Percentiles rank a stretch among this genome's conserved stretches.
These are phyloP conservation scores for Macadamia integrifolia DNA, from an alignment of 164 flowering plant genomes.

Conservation along the genomic window DNA sequence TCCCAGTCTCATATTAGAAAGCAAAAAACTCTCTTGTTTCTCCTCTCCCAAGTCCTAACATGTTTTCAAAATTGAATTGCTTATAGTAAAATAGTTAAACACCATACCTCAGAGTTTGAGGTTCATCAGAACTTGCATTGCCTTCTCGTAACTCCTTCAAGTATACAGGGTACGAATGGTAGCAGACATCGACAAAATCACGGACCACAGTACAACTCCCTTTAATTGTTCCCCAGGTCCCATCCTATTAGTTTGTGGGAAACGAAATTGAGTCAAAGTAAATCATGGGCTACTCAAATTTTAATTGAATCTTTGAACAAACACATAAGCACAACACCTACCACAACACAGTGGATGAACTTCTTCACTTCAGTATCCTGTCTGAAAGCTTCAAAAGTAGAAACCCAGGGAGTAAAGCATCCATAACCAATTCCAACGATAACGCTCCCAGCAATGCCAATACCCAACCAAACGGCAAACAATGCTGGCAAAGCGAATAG, in stretches of 20 bases:
- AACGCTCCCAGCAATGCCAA: constrained; percentile 71
- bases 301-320: background rate
- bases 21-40: background rate
- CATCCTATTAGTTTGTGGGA: constrained; percentile 50
- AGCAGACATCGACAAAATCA: constrained; percentile 77
- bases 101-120: constrained; percentile 61
- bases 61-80: background rate
- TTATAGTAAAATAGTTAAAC: background rate
- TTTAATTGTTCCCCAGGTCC: constrained; percentile 82
- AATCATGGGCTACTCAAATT: background rate
- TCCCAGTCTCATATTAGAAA: constrained; percentile 5
- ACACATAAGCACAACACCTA: constrained; percentile 18
- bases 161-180: constrained; percentile 68
- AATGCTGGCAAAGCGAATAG: constrained; percentile 62
- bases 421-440: constrained; percentile 86
- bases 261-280: background rate
- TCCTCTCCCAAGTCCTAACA: no score
- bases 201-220: constrained; percentile 84
- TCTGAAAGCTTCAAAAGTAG: constrained; percentile 88
- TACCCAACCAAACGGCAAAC: constrained; percentile 64
- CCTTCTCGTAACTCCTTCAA: constrained; percentile 70
- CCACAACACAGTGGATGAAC: constrained; percentile 76
- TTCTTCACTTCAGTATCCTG: constrained; percentile 50
- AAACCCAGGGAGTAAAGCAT: constrained; percentile 87
- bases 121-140: constrained; percentile 37